Base-by-base conservation (phyloP, 495 filamentous ascomycete species). In the Mytilinidion resinicola region DNA sequence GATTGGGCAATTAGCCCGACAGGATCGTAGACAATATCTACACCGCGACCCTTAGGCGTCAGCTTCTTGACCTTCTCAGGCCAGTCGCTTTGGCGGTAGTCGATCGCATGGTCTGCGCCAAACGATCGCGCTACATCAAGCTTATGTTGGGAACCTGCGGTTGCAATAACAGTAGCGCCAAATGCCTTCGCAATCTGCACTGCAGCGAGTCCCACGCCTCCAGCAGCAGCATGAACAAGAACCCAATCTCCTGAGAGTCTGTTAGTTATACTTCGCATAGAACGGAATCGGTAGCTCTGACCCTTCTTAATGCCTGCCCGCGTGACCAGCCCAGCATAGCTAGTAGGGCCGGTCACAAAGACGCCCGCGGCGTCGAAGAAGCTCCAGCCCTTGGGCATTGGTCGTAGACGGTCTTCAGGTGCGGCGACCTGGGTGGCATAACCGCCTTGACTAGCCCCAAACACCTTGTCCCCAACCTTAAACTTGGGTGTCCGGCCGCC, bases 111-210 rank as follows among this genome's bases (percentile, higher is more conserved):
- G 70, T 97, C 92, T 1, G 92, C 92, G 9, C 92, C 91, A 65
- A 87, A 97, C 5, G 76, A 69, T 44, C 76, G 79, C 61, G 90
- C 91, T 9, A 96, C 82, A 57, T 85, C 81, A 3, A 91, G 76
- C 72, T 97, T 97, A 38, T 82, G 80, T 64, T 78, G 62, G 4
- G 85, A 87, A 2, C 89, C 87, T 0, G 90, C 91, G 0, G 90
- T 96, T 17, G 92, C 92, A 57, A 97, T 85, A 1, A 97, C 92
- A 3, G 79, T 90, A 6, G 92, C 92, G 1, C 92, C 92, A 55
- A 84, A 83, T 0, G 90, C 91, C 71, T 96, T 96, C 6, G 92
- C 92, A 43, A 96, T 81, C 66, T 97, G 92, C 35, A 97, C 90
- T 15, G 92, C 92, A 17, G 91, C 89, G 12, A 97, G 73, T 2